Percentiles rank a stretch among this genome's conserved stretches.
Conservation (phyloP, 345 rosid species). For the Limnanthes douglasii region DNA sequence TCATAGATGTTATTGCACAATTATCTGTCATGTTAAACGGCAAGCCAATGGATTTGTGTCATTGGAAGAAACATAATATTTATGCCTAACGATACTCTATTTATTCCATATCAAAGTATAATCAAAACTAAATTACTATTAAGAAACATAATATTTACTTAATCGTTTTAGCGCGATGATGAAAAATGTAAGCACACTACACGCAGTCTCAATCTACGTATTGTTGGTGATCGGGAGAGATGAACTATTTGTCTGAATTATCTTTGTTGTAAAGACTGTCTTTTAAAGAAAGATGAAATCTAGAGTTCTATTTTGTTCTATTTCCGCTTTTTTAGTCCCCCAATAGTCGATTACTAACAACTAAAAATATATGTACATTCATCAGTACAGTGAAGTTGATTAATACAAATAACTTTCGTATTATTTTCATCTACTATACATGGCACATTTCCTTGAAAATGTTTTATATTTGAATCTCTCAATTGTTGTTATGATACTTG, state of each 20-base stretch:
- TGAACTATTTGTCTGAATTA: constrained; percentile 93
- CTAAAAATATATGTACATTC: not conserved
- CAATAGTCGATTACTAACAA: no score
- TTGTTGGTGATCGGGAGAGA: constrained; percentile 71
- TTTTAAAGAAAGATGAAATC: constrained; percentile 42
- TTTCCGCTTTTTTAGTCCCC: not conserved
- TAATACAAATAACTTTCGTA: constrained; percentile 81
- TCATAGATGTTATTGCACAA: constrained; percentile 1
- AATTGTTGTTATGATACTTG: not conserved
- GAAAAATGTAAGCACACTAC: constrained; percentile 84
- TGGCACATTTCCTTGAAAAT: constrained; percentile 52
- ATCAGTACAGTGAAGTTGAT: constrained; percentile 79
- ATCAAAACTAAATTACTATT: no score
- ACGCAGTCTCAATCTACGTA: constrained; percentile 39
- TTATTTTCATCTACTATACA: constrained; percentile 66
- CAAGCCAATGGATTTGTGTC: constrained; percentile 66
- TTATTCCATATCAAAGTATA: no score
- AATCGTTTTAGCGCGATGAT: constrained; percentile 75
- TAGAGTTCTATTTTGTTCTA: not conserved
- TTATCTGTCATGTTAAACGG: constrained; percentile 61
- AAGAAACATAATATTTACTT: no score
- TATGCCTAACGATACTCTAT: constrained; percentile 74
- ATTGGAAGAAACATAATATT: constrained; percentile 62
- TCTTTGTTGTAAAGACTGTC: constrained; percentile 79
- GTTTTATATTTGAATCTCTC: constrained; percentile 14